Percentiles rank a stretch among this genome's conserved stretches.
Conservation (phyloP, 805 yeast species). For the Groenewaldozyma tartarivorans region DNA sequence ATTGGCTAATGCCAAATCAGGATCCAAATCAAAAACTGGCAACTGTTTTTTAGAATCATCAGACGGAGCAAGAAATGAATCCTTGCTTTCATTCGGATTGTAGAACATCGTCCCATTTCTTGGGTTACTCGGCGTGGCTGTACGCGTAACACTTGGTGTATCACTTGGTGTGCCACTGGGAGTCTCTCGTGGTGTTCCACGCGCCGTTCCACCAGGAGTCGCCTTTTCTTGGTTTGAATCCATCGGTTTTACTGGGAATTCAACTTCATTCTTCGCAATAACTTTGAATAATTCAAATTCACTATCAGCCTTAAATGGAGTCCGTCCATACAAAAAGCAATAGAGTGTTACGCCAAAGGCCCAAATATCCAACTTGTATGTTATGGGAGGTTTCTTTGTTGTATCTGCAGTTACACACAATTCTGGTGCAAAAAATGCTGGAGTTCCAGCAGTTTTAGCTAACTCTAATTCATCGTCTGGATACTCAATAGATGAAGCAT, state of each 20-base stretch:
- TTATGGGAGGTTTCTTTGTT: constrained; percentile 34
- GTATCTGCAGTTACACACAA: constrained; percentile 20
- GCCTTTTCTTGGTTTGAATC: too few relatives aligned
- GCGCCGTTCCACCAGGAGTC: too few relatives aligned
- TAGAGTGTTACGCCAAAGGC: constrained; percentile 88
- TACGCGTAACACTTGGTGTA: background rate
- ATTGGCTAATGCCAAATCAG: constrained; percentile 27
- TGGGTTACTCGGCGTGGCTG: background rate
- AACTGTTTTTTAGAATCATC: background rate
- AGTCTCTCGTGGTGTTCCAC: constrained; percentile 3
- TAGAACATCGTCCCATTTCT: background rate
- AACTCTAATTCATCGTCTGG: constrained; percentile 67
- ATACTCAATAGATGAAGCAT: constrained; percentile 41
- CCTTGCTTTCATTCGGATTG: constrained; percentile 1
- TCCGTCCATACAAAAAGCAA: constrained; percentile 75
- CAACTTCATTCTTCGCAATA: constrained; percentile 53
- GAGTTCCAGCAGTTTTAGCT: constrained; percentile 96
- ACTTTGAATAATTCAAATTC: constrained; percentile 80
- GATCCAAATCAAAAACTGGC: constrained; percentile 5
- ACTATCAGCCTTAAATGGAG: constrained; percentile 82
- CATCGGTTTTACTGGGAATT: constrained; percentile 48
- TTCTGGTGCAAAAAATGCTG: constrained; percentile 95
- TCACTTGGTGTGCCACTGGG: background rate
- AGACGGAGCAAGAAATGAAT: background rate
- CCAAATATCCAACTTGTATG: constrained; percentile 92